These are phyloP conservation scores for Nasturtium officinale DNA, from an alignment of 345 rosid species.

Conservation along the genomic window DNA sequence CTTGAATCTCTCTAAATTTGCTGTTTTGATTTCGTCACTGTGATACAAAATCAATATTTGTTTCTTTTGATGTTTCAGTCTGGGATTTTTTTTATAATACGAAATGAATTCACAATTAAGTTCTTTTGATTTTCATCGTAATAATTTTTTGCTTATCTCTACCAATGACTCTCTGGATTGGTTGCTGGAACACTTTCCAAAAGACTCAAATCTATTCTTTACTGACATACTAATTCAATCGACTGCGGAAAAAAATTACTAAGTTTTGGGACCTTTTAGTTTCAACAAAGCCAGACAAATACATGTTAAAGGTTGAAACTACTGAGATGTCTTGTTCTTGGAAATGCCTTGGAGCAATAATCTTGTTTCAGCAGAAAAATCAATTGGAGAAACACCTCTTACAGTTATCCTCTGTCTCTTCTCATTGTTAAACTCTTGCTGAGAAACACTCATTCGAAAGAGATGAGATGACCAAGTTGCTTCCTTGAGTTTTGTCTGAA, in stretches of 20 bases:
- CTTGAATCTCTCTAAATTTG: conserved; percentile 9
- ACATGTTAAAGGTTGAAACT: background rate
- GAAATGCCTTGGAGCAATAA: conserved; percentile 75
- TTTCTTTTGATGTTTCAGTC: background rate
- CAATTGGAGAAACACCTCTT: conserved; percentile 64
- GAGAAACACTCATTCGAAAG: conserved; percentile 70
- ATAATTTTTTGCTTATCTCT: background rate
- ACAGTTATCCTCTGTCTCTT: conserved; percentile 87
- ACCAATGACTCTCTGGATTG: background rate
- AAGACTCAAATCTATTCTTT: background rate
- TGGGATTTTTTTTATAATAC: background rate
- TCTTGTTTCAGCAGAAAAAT: conserved; percentile 78
- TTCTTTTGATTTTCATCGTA: too few species aligned
- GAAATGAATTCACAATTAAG: too few species aligned
- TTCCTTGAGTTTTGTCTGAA: conserved; percentile 67
- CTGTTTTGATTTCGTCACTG: background rate
- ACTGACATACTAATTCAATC: background rate
- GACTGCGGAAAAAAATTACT: background rate
- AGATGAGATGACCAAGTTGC: conserved; percentile 82
- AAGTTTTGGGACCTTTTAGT: background rate
- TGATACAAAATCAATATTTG: conserved; percentile 8
- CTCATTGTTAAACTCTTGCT: conserved; percentile 78
- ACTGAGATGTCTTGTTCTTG: conserved; percentile 51
- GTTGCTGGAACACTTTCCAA: background rate
- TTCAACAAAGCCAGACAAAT: conserved; percentile 18